Base-by-base conservation (phyloP, 2,329 filamentous ascomycete species). In the Coleophoma eucalyptorum region DNA sequence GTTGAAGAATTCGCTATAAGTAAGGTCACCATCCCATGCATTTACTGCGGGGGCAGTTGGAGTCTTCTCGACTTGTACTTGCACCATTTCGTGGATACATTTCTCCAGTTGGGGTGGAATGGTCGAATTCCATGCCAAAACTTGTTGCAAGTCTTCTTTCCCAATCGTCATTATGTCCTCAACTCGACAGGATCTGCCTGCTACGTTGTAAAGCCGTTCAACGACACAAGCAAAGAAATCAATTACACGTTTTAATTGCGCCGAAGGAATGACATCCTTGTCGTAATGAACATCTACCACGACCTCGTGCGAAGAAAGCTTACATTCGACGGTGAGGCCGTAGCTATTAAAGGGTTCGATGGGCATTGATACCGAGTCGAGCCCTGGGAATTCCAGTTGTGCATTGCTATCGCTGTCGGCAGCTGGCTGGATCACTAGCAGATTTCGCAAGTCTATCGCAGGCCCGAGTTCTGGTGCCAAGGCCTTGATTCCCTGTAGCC, bases 171-270 rank as follows among this genome's bases (percentile, higher is more conserved):
- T 12, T 32, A 44, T 44, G 26, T 44, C 42, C 26, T 44, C 12
- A n/a, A 44, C 42, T 44, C 12, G 42, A 44, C 42, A 33, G 13
- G 42, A 26, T 44, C 26, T 44, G 21, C 20, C 15, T 26, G 42
- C 13, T n/a, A 32, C 1, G 26, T 44, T 18, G 13, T 26, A 44
- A 44, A 44, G 42, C 13, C 42, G 42, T 16, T 32, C 42, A 26
- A 44, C 20, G 26, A 52, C 47, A 35, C n/a, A 44, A 16, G 42
- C 42, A 44, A 44, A 44, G 42, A 44, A 44, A 44, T 44, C 21
- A 5, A 44, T 31, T 20, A 31, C 42, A 31, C 34, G 44, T 21
- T 11, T 38, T 19, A 46, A 38, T 20, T 46, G 44, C 16, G 16
- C n/a, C 38, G 12, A 37, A 15, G 26, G 19, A 16, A 48, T 42